Conservation (phyloP, 2,329 filamentous ascomycete genomes). For the Colletotrichum sp. region DNA sequence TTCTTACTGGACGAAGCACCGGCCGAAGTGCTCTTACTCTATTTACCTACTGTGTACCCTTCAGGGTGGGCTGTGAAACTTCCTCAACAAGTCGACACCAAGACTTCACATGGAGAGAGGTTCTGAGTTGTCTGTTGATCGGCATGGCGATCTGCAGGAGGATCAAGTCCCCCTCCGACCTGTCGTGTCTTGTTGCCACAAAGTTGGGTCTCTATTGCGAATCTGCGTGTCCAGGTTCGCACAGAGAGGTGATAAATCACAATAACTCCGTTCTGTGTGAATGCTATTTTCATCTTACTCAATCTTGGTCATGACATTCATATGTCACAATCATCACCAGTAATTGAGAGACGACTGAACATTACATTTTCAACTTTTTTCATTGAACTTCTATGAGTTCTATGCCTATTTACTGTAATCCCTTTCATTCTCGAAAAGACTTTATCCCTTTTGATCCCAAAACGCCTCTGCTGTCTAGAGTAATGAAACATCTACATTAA, state of each 20-base stretch:
- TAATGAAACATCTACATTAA: neutral
- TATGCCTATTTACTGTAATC: neutral
- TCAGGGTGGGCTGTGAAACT: neutral
- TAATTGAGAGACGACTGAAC: neutral
- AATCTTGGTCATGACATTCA: neutral
- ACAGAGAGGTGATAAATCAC: neutral
- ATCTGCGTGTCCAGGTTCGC: neutral
- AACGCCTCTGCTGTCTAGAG: conserved; percentile 2
- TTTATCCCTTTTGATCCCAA: neutral
- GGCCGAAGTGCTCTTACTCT: neutral
- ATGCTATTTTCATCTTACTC: neutral
- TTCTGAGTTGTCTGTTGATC: neutral
- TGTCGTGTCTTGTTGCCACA: neutral
- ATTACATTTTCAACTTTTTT: neutral
- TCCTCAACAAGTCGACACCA: neutral
- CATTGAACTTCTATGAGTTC: neutral
- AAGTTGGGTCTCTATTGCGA: neutral
- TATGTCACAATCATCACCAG: neutral
- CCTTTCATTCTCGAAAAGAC: neutral
- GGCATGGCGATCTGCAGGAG: neutral
- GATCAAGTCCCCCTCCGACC: neutral
- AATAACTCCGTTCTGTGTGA: neutral
- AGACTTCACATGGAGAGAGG: neutral
- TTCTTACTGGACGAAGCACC: neutral
- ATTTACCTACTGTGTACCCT: neutral